These are phyloP conservation scores for Akanthomyces lecanii DNA, from an alignment of 2,329 filamentous ascomycete species.

Conservation along the genomic window DNA sequence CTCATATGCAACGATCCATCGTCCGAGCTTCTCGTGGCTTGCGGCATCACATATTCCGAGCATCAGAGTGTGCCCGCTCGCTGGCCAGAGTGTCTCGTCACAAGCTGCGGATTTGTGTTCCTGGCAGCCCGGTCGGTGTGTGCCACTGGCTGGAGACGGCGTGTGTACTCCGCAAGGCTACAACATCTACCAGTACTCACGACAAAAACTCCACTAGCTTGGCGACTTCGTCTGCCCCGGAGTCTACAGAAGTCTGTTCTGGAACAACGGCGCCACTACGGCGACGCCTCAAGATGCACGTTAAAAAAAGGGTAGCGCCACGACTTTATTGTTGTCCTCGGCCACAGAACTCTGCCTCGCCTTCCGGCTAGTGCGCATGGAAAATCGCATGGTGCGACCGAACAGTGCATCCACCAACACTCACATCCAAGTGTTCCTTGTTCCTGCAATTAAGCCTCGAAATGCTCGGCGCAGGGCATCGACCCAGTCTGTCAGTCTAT, in stretches of 20 bases:
- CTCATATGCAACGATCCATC: neutral
- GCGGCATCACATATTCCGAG: neutral
- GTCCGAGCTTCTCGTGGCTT: neutral
- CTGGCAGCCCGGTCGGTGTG: neutral
- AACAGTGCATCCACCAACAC: neutral
- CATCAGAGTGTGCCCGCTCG: no score
- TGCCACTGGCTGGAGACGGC: neutral
- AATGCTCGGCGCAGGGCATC: neutral
- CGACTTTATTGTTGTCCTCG: neutral
- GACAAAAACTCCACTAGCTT: neutral
- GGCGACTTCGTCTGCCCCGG: neutral
- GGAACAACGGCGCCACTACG: neutral
- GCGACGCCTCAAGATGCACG: neutral
- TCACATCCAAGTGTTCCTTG: neutral
- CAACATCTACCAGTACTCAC: neutral
- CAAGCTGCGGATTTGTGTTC: neutral
- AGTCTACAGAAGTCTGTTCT: neutral
- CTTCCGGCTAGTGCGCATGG: neutral
- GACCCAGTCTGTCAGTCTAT: neutral
- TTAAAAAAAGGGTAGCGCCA: neutral
- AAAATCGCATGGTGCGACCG: neutral
- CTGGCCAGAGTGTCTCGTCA: neutral
- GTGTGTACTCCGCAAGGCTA: neutral
- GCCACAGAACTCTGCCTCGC: neutral
- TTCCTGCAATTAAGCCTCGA: neutral